Evolutionary conservation across 2,329 filamentous ascomycete genomes (phyloP), one percentile per base, ranked within the genome.

Genomic region (Sporothrix sp.): DNA sequence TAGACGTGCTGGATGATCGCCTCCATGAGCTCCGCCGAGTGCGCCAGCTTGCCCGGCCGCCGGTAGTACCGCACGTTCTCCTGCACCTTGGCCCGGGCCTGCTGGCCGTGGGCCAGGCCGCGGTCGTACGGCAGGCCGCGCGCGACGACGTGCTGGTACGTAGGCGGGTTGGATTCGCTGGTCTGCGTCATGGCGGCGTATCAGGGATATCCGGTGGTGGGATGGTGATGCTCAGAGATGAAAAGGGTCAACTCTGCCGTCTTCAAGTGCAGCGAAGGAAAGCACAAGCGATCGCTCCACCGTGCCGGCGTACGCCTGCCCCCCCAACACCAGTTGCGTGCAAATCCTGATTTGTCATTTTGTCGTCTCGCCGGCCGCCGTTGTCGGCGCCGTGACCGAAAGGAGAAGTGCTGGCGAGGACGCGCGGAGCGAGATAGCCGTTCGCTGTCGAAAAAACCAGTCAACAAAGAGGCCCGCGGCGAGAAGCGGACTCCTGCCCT

Each of bases 81-180:
- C 21, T 50, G 53, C 39, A 60, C 54, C 42, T 61, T 61, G 32
- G 49, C 21, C 30, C 36, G 40, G 4, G 55, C 56, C 51, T 61
- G 57, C 14, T 45, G 40, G 21, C 58, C 59, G 28, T 60, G 59
- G 3, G 49, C 33, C 14, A 54, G 38, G 13, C 59, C 59, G 18
- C 59, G 59, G 3, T 59, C 57, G 44, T 58, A 60, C 4, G 59
- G 57, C 11, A 55, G 51, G 7, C 59, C 59, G 14, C 39, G 28
- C 4, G 52, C 54, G 14, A 60, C 55, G 27, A 61, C 51, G 50
- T 60, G 59, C 52, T 61, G 55, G 51, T 60, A 60, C 33, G 46
- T 51, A 16, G 40, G 23, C 6, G 48, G 25, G 46, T 36, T 32
- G 40, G 48, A 42, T 3, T 35, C 50, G 14, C 30, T 16, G 36